Base-by-base conservation (phyloP, 108 stramenopile species). In the Fragilariopsis cylindrus region DNA sequence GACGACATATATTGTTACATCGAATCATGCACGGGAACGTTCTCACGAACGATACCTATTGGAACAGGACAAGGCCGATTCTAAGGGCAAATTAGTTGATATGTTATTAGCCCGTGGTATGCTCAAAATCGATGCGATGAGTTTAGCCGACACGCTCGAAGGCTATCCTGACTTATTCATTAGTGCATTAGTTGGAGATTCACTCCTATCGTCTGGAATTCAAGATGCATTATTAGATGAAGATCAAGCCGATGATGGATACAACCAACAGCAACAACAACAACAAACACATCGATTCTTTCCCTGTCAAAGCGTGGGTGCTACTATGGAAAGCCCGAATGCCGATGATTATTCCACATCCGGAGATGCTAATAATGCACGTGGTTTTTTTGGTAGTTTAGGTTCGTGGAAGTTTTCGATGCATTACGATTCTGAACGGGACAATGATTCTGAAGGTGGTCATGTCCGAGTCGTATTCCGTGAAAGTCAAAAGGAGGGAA, bases 81-180 rank as follows among this genome's bases (percentile, higher is more conserved):
- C 88, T 58, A 94, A 94, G 77, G 93, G 78, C 15, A 69, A 84
- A 13, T 69, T 94, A 42, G 87, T 94, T 3, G 90, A 92, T 52
- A 79, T 82, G 55, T 64, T 94, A 8, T 69, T 94, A 55, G 70
- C 66, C 47, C 40, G 81, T 13, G 93, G 91, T 2, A 89, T 94
- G 89, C 75, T 94, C 21, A 92, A 92, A 65, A 94, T 92, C 71
- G 93, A 94, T 83, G 93, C 93, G 57, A 89, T 91, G 83, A 88
- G 85, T 68, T 76, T 94, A 48, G 93, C 91, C 41, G 88, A 94
- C 78, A 91, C 90, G 5, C 65, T 94, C 63, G 93, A 90, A 69
- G 91, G 93, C 8, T 94, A 94, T 71, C 91, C 91, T 12, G 91
- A 92, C 52, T 41, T 94, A 54, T 92, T 92, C 70, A 83, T 89